phyloP scores from a whole-genome alignment of 202 grass and related monocot genomes.

The Cymbopogon flexuosus region DNA sequence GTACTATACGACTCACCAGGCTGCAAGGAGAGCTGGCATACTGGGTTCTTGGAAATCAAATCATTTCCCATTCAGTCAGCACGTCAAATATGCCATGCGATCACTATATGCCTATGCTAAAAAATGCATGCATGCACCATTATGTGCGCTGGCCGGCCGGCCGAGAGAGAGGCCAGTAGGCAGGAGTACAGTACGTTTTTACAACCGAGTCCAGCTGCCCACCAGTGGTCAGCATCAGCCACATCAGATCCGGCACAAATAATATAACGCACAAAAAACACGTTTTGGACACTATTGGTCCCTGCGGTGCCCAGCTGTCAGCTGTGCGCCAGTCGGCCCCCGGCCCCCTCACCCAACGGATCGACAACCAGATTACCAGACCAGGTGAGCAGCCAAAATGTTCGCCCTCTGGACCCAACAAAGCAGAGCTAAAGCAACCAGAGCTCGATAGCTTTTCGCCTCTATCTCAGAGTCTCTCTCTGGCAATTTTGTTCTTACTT shows the following conservation, averaged over 20 bases:
- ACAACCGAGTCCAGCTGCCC: slow-evolving; percentile 35
- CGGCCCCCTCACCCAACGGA: background rate
- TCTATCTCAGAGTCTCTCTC: background rate
- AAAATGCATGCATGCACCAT: no score
- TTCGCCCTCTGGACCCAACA: background rate
- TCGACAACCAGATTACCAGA: slow-evolving; percentile 13
- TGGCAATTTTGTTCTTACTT: no score
- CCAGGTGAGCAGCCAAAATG: background rate
- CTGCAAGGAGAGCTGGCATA: background rate
- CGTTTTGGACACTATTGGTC: background rate
- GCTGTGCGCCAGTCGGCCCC: background rate
- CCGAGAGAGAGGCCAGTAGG: no score
- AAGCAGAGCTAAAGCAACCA: background rate
- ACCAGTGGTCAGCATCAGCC: slow-evolving; percentile 22
- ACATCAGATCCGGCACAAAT: slow-evolving; percentile 14
- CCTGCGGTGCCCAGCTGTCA: background rate
- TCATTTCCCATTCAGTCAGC: background rate
- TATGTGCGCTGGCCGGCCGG: no score
- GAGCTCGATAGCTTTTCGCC: background rate
- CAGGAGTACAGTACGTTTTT: background rate
- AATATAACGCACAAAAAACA: slow-evolving; percentile 34
- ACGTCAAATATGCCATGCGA: background rate
- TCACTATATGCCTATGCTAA: no score
- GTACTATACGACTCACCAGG: no score
- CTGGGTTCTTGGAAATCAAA: background rate